Percentiles rank a stretch among this genome's conserved stretches.
Conservation (phyloP, 2,329 filamentous ascomycete species). For the Fusarium clavum region DNA sequence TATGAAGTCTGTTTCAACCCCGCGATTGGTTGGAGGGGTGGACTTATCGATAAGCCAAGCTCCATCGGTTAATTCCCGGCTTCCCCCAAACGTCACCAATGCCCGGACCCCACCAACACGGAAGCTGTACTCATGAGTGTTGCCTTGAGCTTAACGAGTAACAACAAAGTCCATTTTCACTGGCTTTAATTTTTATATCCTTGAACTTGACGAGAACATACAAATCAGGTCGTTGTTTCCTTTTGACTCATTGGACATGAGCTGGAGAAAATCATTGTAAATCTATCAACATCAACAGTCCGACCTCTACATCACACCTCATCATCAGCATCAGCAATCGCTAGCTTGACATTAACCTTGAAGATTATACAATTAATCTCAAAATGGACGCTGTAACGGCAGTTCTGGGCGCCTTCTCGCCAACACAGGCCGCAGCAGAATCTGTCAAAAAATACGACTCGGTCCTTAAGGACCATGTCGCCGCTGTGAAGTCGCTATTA, state of each 20-base stretch:
- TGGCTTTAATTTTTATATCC: background rate
- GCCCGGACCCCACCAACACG: conserved; percentile 27
- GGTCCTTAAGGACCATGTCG: conserved; percentile 54
- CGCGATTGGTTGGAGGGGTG: conserved; percentile 31
- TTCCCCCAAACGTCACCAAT: conserved; percentile 30
- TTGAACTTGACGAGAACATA: background rate
- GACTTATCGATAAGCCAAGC: conserved; percentile 25
- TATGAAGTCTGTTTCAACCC: conserved; percentile 15
- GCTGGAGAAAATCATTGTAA: conserved; percentile 11
- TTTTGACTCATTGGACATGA: conserved; percentile 16
- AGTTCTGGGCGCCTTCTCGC: conserved; percentile 58
- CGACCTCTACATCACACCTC: conserved; percentile 19
- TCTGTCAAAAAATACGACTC: conserved; percentile 54
- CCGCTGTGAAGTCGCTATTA: conserved; percentile 54
- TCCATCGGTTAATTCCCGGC: conserved; percentile 35
- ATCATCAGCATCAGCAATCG: conserved; percentile 18
- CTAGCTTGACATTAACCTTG: conserved; percentile 1
- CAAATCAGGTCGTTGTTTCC: background rate
- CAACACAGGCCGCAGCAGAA: conserved; percentile 45
- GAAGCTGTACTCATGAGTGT: conserved; percentile 38
- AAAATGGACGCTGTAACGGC: conserved; percentile 49
- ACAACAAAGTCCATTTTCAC: conserved; percentile 15
- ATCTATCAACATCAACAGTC: conserved; percentile 7
- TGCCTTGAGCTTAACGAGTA: conserved; percentile 34
- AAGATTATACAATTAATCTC: conserved; percentile 1